These are phyloP conservation scores for Penicillium rolfsii DNA, from an alignment of 2,329 filamentous ascomycete genomes.

Conservation along the genomic window DNA sequence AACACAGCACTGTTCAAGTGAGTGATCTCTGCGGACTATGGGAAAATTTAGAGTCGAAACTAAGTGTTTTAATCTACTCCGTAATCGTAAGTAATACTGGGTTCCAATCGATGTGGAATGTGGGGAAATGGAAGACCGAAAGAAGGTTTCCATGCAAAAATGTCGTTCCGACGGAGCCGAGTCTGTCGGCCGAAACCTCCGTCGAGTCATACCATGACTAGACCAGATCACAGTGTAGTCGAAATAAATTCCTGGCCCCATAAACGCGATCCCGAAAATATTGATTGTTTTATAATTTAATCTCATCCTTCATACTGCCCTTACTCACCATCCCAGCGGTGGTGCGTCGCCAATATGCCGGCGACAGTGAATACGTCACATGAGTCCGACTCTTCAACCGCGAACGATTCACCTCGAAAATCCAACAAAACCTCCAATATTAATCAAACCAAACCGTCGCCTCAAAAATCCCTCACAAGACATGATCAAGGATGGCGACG, in stretches of 20 bases:
- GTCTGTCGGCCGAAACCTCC: constrained; percentile 5
- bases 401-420: not conserved
- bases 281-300: not conserved
- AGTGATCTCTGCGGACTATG: not conserved
- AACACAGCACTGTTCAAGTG: not conserved
- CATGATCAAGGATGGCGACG: constrained; percentile 43
- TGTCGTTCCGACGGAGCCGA: constrained; percentile 5
- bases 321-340: not conserved
- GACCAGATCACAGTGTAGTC: not conserved
- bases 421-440: not conserved
- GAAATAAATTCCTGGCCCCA: not conserved
- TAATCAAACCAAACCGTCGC: not conserved
- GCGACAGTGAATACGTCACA: not conserved
- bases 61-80: not conserved
- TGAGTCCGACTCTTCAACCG: not conserved
- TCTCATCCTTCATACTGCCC: not conserved
- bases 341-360: not conserved
- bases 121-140: not conserved
- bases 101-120: not conserved
- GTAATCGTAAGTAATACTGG: not conserved
- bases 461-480: constrained; percentile 30
- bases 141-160: not conserved
- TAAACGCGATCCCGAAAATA: not conserved
- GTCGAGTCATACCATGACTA: constrained; percentile 2
- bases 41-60: not conserved